Conservation (phyloP, 2,329 filamentous ascomycete genomes). For the Phaeosphaeriaceae sp. region DNA sequence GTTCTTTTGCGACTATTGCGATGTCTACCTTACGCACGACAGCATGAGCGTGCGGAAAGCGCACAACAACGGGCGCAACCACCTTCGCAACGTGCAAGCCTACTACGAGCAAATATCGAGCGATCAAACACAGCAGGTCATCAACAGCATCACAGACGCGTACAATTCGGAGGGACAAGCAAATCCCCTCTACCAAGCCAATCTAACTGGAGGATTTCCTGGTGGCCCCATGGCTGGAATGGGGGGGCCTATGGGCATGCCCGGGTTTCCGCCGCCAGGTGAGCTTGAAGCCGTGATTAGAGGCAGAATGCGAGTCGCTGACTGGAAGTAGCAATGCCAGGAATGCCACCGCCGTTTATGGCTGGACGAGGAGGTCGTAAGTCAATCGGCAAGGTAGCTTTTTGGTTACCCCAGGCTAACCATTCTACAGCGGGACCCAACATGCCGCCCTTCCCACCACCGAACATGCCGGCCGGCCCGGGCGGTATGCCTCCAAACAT, state of each 20-base stretch:
- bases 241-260: slow-evolving; percentile 15
- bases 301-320: neutral
- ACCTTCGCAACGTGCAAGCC: slow-evolving; percentile 95
- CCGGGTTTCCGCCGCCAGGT: slow-evolving; percentile 29
- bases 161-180: slow-evolving; percentile 94
- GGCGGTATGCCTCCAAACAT: slow-evolving; percentile 39
- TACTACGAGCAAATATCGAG: slow-evolving; percentile 99
- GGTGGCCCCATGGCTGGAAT: slow-evolving; percentile 33
- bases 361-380: slow-evolving; percentile 48
- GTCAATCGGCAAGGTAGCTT: slow-evolving; percentile 10
- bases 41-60: slow-evolving; percentile 99
- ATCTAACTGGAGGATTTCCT: slow-evolving; percentile 58
- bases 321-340: slow-evolving; percentile 36
- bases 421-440: slow-evolving; percentile 29
- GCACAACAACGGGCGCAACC: slow-evolving; percentile 95
- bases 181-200: slow-evolving; percentile 75
- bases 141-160: slow-evolving; percentile 95
- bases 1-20: slow-evolving; percentile 83
- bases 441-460: slow-evolving; percentile 41
- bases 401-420: neutral
- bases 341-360: slow-evolving; percentile 50
- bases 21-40: slow-evolving; percentile 99
- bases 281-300: neutral
- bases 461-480: slow-evolving; percentile 44
- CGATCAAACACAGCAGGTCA: slow-evolving; percentile 97